Percentiles rank a stretch among this genome's conserved stretches.
These are phyloP conservation scores for Massarina eburnea DNA, from an alignment of 2,329 filamentous ascomycete species.

Conservation along the genomic window DNA sequence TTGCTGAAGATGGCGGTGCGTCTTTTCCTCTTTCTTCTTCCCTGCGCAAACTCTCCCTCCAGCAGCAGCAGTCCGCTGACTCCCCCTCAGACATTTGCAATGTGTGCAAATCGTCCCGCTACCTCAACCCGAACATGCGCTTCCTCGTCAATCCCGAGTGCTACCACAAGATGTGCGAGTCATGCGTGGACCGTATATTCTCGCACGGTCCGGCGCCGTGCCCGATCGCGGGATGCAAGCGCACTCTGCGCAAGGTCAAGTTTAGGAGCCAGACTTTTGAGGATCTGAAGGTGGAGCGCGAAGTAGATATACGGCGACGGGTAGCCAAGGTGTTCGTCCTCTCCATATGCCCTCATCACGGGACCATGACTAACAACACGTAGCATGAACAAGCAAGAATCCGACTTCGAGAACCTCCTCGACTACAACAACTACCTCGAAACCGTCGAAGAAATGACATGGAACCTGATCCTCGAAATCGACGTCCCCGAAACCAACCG, in stretches of 20 bases:
- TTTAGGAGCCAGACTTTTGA: constrained; percentile 90
- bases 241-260: constrained; percentile 79
- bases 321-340: constrained; percentile 62
- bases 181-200: constrained; percentile 93
- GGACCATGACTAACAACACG: constrained; percentile 7
- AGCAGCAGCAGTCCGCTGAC: constrained; percentile 27
- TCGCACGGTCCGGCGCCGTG: constrained; percentile 88
- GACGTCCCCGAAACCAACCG: constrained; percentile 66
- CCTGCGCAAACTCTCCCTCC: constrained; percentile 33
- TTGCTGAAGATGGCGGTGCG: constrained; percentile 42
- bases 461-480: constrained; percentile 76
- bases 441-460: constrained; percentile 84
- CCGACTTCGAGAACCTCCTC: constrained; percentile 83
- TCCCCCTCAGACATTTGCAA: constrained; percentile 74
- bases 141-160: constrained; percentile 98
- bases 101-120: constrained; percentile 94
- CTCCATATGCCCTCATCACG: background rate
- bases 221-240: constrained; percentile 83
- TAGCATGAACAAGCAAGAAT: constrained; percentile 85
- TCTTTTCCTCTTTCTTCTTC: constrained; percentile 32
- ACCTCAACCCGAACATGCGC: constrained; percentile 89
- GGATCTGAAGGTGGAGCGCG: constrained; percentile 83
- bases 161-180: constrained; percentile 98
- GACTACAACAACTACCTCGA: constrained; percentile 95
- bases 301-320: constrained; percentile 85